phyloP scores from a whole-genome alignment of 306 rosid genomes.

The Amphicarpaea edgeworthii region DNA sequence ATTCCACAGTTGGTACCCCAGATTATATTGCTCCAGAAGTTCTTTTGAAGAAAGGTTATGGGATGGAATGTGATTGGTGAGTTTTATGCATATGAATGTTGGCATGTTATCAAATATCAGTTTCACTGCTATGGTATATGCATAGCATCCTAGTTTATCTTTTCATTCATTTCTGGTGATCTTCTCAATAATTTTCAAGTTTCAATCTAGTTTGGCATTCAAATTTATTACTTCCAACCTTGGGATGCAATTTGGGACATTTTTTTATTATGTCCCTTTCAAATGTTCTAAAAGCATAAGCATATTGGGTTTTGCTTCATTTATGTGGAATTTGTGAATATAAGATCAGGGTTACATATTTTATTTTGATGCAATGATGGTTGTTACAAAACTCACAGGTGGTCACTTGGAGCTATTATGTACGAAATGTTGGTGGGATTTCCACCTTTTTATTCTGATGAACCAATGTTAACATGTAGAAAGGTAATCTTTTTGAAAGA shows the following conservation, averaged over 20 bases:
- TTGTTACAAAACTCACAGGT: conserved; percentile 63
- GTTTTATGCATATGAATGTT: conserved; percentile 41
- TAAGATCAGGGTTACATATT: conserved; percentile 16
- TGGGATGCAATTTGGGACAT: conserved; percentile 1
- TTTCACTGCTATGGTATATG: conserved; percentile 7
- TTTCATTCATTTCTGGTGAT: conserved; percentile 32
- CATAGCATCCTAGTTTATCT: conserved; percentile 19
- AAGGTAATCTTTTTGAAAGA: conserved; percentile 65
- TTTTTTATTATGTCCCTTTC: conserved; percentile 1
- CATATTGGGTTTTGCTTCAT: conserved; percentile 30
- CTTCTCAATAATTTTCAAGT: conserved; percentile 32
- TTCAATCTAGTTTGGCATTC: conserved; percentile 24
- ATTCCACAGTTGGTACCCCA: conserved; percentile 99
- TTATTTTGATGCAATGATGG: conserved; percentile 37
- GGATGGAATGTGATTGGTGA: conserved; percentile 99
- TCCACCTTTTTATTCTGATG: conserved; percentile 99
- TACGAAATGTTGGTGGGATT: conserved; percentile 98
- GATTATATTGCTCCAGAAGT: conserved; percentile 99
- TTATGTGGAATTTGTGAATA: conserved; percentile 31
- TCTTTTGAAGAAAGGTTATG: conserved; percentile 96
- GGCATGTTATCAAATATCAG: conserved; percentile 4
- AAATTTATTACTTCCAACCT: conserved; percentile 14
- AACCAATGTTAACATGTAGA: conserved; percentile 97
- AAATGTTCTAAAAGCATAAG: conserved; percentile 2
- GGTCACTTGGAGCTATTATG: conserved; percentile 99